These are phyloP conservation scores for Mycena leptocephala DNA, from an alignment of 768 basidiomycete genomes.

Conservation along the genomic window DNA sequence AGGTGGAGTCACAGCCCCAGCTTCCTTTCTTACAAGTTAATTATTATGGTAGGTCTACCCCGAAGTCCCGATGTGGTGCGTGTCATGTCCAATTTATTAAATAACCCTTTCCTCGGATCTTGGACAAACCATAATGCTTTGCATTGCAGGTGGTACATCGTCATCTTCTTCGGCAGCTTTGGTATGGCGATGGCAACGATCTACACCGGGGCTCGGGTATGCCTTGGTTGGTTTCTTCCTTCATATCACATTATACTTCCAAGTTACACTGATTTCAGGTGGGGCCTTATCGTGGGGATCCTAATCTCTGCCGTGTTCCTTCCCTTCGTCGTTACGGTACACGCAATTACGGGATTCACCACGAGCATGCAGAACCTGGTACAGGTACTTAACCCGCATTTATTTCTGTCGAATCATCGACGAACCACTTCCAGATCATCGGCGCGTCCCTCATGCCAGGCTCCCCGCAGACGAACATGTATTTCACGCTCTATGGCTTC, in stretches of 20 bases:
- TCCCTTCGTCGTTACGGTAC: slow-evolving; percentile 70
- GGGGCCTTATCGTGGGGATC: slow-evolving; percentile 67
- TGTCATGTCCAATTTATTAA: too few species aligned
- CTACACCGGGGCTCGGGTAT: slow-evolving; percentile 70
- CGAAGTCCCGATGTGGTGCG: slow-evolving; percentile 62
- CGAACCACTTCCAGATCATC: slow-evolving; percentile 65
- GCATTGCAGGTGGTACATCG: slow-evolving; percentile 57
- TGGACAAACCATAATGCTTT: neutral
- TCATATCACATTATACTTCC: neutral
- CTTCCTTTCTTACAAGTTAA: slow-evolving; percentile 6
- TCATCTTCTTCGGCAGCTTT: slow-evolving; percentile 60
- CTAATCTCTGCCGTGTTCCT: slow-evolving; percentile 65
- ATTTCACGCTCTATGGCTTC: slow-evolving; percentile 61
- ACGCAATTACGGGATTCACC: slow-evolving; percentile 64
- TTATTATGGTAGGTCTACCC: slow-evolving; percentile 40
- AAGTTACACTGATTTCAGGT: slow-evolving; percentile 47
- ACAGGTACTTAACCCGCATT: slow-evolving; percentile 52
- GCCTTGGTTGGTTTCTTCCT: slow-evolving; percentile 61
- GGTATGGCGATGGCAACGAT: slow-evolving; percentile 68
- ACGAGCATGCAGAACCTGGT: slow-evolving; percentile 66
- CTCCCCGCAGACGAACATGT: slow-evolving; percentile 79
- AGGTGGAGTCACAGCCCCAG: slow-evolving; percentile 38
- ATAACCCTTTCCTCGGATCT: too few species aligned
- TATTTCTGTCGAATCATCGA: too few species aligned
- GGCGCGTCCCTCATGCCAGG: slow-evolving; percentile 72